Percentiles rank a stretch among this genome's conserved stretches.
phyloP scores from a whole-genome alignment of 306 rosid genomes.

The Cucumis sativus region DNA sequence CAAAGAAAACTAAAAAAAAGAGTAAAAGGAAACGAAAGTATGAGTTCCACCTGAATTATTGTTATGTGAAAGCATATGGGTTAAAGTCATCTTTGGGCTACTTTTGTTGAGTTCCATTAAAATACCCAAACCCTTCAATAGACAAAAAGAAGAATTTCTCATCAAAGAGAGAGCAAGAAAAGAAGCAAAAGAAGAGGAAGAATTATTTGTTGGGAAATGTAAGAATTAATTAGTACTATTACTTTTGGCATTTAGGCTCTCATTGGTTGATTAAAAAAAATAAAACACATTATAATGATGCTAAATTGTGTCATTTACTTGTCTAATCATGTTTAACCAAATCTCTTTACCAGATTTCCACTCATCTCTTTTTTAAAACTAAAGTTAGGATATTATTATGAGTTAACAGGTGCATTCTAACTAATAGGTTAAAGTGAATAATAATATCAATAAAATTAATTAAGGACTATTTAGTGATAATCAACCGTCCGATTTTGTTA shows the following conservation, averaged over 20 bases:
- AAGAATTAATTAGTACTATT: not conserved
- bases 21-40: not conserved
- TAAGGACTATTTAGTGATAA: no score
- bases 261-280: conserved; percentile 3
- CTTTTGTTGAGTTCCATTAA: not conserved
- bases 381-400: not conserved
- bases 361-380: not conserved
- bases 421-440: not conserved
- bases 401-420: not conserved
- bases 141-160: not conserved
- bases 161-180: no score
- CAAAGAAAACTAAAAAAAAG: no score
- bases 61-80: not conserved
- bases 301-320: conserved; percentile 7
- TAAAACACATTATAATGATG: not conserved
- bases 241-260: not conserved
- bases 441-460: no score
- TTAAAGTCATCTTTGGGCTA: not conserved
- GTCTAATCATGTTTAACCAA: conserved; percentile 10
- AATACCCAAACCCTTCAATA: not conserved
- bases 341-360: conserved; percentile 11
- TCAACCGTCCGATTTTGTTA: no score
- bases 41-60: not conserved
- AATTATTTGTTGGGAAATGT: not conserved
- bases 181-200: not conserved